Percentiles rank a stretch among this genome's conserved stretches.
Evolutionary conservation across 306 rosid species (phyloP).

Genomic region (Myrica gale): DNA sequence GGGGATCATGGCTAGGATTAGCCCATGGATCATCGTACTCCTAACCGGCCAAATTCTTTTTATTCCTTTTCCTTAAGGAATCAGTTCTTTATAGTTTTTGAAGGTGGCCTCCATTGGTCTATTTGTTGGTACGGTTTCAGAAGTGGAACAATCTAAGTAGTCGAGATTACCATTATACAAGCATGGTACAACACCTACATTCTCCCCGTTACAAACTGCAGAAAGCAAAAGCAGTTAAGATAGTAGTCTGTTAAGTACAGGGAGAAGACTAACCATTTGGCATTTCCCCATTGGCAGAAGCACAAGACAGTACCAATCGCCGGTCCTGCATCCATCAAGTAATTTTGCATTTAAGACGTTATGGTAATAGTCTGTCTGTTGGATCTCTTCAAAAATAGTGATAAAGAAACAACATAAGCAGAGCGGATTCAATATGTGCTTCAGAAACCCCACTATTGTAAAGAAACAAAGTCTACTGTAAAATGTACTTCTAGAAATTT

Average conservation of each 20-base stretch:
- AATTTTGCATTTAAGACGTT: neutral
- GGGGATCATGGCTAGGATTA: no score
- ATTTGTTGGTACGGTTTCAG: no score
- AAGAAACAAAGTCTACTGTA: neutral
- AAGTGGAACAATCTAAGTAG: no score
- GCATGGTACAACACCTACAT: no score
- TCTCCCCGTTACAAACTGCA: no score
- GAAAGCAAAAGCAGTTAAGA: no score
- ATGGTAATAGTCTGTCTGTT: neutral
- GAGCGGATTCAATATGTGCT: neutral
- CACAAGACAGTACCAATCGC: neutral
- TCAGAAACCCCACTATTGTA: neutral
- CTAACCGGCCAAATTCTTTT: no score
- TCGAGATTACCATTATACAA: no score
- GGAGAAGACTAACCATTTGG: conserved; percentile 1
- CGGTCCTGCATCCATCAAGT: neutral
- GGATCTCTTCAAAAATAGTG: neutral
- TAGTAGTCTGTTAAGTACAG: neutral
- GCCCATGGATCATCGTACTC: no score
- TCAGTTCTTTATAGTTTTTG: no score
- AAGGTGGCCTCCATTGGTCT: no score
- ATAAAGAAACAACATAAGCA: neutral
- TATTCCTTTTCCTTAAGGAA: no score
- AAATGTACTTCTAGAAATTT: neutral
- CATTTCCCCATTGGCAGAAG: neutral